Percentiles rank a stretch among this genome's conserved stretches.
Evolutionary conservation across 768 basidiomycete genomes (phyloP).

Genomic region (Phaeotremella fagi): DNA sequence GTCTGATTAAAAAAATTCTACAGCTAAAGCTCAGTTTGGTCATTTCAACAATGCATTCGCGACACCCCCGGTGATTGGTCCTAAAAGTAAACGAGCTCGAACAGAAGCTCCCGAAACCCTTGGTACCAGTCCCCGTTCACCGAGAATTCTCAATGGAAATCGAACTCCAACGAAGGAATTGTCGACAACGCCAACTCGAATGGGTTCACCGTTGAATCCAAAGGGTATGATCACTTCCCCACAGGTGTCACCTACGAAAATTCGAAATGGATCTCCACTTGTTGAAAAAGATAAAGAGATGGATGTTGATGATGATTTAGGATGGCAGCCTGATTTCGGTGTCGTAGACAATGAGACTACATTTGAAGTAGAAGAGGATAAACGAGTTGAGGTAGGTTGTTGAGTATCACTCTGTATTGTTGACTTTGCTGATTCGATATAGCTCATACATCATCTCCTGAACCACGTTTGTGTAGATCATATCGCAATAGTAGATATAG

Average conservation of each 20-base stretch:
- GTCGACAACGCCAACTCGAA: background rate
- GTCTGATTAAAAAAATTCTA: too few species aligned
- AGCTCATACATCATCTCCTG: conserved; percentile 37
- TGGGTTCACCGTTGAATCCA: background rate
- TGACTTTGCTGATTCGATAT: too few species aligned
- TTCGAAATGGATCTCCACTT: background rate
- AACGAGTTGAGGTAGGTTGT: too few species aligned
- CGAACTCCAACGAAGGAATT: background rate
- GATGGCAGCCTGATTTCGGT: background rate
- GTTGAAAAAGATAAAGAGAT: background rate
- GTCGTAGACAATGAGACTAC: too few species aligned
- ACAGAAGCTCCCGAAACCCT: conserved; percentile 14
- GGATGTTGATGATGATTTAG: background rate
- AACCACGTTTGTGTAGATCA: too few species aligned
- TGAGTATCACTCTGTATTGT: too few species aligned
- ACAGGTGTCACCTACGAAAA: background rate
- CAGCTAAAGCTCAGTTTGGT: conserved; percentile 26
- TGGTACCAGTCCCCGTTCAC: too few species aligned
- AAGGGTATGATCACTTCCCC: conserved; percentile 4
- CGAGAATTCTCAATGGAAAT: conserved; percentile 1
- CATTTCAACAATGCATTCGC: conserved; percentile 33
- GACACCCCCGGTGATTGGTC: conserved; percentile 9
- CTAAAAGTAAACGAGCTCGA: conserved; percentile 21
- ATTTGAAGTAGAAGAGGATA: too few species aligned
- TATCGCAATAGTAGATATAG: too few species aligned